Conservation (phyloP, 2,329 filamentous ascomycete species). For the Tothia fuscella region DNA sequence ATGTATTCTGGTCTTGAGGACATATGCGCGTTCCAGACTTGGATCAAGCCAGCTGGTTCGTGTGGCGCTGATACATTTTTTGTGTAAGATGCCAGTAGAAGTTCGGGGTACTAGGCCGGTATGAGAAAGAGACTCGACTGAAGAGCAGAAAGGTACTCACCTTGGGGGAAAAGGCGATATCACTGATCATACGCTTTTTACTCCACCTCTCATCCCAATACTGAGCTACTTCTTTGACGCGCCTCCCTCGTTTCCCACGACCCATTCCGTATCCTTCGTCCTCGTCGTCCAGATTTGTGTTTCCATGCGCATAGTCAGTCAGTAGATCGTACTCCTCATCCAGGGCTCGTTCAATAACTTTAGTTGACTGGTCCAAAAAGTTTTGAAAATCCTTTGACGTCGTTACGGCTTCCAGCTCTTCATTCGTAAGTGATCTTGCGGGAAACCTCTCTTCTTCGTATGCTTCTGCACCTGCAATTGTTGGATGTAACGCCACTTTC, state of each 20-base stretch:
- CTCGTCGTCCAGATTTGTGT: constrained; percentile 58
- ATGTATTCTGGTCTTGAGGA: constrained; percentile 92
- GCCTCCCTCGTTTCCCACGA: constrained; percentile 57
- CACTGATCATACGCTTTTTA: constrained; percentile 94
- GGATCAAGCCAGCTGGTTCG: constrained; percentile 83
- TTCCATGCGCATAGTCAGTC: constrained; percentile 81
- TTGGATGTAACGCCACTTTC: constrained; percentile 48
- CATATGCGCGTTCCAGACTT: constrained; percentile 94
- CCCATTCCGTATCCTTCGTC: constrained; percentile 60
- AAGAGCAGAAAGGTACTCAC: constrained; percentile 25
- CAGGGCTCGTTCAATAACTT: constrained; percentile 89
- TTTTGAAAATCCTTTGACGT: constrained; percentile 88
- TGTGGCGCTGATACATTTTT: constrained; percentile 94
- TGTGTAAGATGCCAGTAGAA: constrained; percentile 88
- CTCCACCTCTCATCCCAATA: constrained; percentile 95
- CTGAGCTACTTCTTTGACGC: constrained; percentile 77
- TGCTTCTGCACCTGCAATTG: constrained; percentile 23
- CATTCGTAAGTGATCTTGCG: constrained; percentile 63
- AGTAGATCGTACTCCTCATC: constrained; percentile 95
- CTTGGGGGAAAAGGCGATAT: constrained; percentile 90
- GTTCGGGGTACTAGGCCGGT: constrained; percentile 58
- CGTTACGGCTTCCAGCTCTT: constrained; percentile 83
- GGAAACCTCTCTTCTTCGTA: constrained; percentile 52
- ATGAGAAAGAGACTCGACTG: constrained; percentile 14
- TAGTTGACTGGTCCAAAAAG: constrained; percentile 90